These are phyloP conservation scores for Globisporangium iwayamae DNA, from an alignment of 352 stramenopile species.

Conservation along the genomic window DNA sequence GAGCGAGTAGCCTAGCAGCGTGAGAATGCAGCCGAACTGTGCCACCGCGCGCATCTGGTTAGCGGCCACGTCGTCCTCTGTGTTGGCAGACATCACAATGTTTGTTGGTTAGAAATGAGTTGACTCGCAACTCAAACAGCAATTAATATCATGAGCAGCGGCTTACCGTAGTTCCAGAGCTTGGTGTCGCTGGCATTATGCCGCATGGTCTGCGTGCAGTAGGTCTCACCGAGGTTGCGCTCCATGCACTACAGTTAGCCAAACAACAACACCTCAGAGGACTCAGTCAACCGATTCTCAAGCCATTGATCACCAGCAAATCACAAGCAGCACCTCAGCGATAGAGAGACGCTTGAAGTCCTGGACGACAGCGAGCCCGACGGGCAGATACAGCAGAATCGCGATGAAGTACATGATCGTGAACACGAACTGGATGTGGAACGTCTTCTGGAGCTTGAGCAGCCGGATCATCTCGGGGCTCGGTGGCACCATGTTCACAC, in stretches of 20 bases:
- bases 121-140: background rate
- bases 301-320: background rate
- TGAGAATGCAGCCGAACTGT: constrained; percentile 48
- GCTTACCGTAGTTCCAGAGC: constrained; percentile 44
- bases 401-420: constrained; percentile 20
- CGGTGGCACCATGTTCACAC: constrained; percentile 12
- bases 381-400: constrained; percentile 23
- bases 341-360: constrained; percentile 19
- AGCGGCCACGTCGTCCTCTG: constrained; percentile 23
- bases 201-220: constrained; percentile 36
- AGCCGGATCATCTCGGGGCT: constrained; percentile 16
- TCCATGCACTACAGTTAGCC: constrained; percentile 18
- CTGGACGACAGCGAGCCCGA: constrained; percentile 22
- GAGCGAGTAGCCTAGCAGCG: constrained; percentile 48
- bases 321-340: constrained; percentile 9
- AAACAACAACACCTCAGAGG: background rate
- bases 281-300: background rate
- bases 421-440: constrained; percentile 26
- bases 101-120: background rate
- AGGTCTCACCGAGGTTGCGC: constrained; percentile 25
- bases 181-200: constrained; percentile 29
- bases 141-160: background rate
- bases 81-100: background rate
- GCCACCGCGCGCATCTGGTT: constrained; percentile 41
- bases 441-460: constrained; percentile 22